Percentiles rank a stretch among this genome's conserved stretches.
Conservation (phyloP, 2,329 filamentous ascomycete genomes). For the Xenosphaeropsis pyriputrescens region DNA sequence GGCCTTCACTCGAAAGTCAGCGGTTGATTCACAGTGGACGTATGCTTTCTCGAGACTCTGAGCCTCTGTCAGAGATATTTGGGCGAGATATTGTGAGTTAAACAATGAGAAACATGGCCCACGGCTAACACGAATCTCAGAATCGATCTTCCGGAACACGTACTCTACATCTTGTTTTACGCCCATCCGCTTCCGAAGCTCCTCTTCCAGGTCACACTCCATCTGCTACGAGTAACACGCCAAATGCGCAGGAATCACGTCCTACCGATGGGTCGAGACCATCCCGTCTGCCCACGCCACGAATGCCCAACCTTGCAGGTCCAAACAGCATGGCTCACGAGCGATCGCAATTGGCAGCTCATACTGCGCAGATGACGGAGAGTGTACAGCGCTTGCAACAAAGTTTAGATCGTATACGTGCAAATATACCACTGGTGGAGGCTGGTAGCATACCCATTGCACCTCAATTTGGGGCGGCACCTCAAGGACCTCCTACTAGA, state of each 20-base stretch:
- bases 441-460: no score
- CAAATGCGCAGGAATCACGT: background rate
- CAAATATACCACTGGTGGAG: background rate
- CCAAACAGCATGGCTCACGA: background rate
- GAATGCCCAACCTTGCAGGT: background rate
- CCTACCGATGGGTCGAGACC: background rate
- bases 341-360: background rate
- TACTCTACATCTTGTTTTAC: constrained; percentile 37
- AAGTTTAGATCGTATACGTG: background rate
- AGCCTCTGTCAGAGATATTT: constrained; percentile 41
- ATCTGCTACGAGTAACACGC: constrained; percentile 6
- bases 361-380: background rate
- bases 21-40: constrained; percentile 46
- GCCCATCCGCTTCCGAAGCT: constrained; percentile 18
- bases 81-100: constrained; percentile 31
- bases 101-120: no score
- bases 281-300: background rate
- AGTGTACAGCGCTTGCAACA: background rate
- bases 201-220: constrained; percentile 1
- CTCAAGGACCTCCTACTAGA: background rate
- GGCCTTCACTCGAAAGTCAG: constrained; percentile 37
- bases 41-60: constrained; percentile 34
- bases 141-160: constrained; percentile 29
- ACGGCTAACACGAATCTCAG: constrained; percentile 12
- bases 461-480: background rate